These are phyloP conservation scores for Rosa chinensis DNA, from an alignment of 306 rosid genomes.

Conservation along the genomic window DNA sequence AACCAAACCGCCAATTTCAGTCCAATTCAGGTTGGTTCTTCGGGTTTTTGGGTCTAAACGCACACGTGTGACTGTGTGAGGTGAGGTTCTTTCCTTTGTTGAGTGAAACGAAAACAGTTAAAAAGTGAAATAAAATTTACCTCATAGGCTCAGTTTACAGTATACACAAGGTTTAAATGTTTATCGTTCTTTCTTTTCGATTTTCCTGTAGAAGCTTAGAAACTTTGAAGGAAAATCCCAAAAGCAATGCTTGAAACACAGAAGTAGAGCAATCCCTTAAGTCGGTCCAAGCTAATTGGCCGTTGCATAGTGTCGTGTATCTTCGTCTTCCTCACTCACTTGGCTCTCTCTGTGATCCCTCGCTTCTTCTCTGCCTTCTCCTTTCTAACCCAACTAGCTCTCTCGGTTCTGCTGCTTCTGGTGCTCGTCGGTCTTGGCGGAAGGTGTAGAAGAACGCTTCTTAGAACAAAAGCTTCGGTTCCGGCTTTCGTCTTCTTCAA, in stretches of 20 bases:
- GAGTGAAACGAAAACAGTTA: neutral
- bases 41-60: too few species aligned
- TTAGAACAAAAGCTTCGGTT: conserved; percentile 35
- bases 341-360: conserved; percentile 35
- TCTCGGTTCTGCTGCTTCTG: conserved; percentile 44
- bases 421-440: conserved; percentile 34
- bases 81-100: too few species aligned
- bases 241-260: conserved; percentile 13
- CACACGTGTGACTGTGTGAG: too few species aligned
- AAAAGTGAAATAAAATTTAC: neutral
- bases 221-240: neutral
- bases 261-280: conserved; percentile 9
- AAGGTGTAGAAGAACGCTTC: conserved; percentile 35
- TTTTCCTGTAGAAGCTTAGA: neutral
- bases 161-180: neutral
- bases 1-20: too few species aligned
- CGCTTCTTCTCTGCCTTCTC: conserved; percentile 33
- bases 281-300: conserved; percentile 21
- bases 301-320: conserved; percentile 31
- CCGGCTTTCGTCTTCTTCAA: conserved; percentile 51
- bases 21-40: too few species aligned
- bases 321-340: conserved; percentile 32
- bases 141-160: neutral
- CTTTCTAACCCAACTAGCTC: conserved; percentile 32
- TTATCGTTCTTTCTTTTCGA: neutral